Base-by-base conservation (phyloP, 805 yeast genomes). In the Alloascoidea africana region DNA sequence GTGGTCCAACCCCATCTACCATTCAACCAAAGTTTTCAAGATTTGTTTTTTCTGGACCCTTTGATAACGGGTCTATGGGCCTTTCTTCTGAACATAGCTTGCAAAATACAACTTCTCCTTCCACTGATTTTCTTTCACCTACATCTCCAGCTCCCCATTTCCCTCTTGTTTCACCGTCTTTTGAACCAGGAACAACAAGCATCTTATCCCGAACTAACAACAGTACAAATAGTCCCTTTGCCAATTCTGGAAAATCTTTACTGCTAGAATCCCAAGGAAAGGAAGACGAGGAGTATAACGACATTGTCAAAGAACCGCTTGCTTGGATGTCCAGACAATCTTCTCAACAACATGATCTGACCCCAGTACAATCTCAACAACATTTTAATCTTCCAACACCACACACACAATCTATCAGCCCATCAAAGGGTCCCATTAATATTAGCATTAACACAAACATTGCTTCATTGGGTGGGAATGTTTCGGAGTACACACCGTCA, bases 221-320 rank as follows among this genome's bases (percentile, higher is more conserved):
- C 11, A 33, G 13, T 5, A 11, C 41, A 3, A 36, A 16, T 5
- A 27, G 43, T 18, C 14, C 41, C 17, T 3, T 41, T 37, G 5
- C 32, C 36, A 4, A 39, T 5, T 36, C 51, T 18, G 58, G 58
- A 4, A 50, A 54, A 36, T 46, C 53, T 14, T 40, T 53, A 23
- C 38, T 53, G 34, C 34, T 53, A 18, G 58, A 53, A 38, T 48
- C 54, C 8, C 46, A 48, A 14, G 49, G 48, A 23, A 41, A 47
- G 5, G 56, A 52, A 14, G 53, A 52, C 35, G 53, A 51, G 18
- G 55, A 49, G 38, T 52, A 49, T 33, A 49, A 46, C 35, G 51
- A 47, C 27, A 39, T 52, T 34, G 55, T 52, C 16, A 49, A 47
- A 33, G 54, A 51, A 38, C 51, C 55, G 2, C 44, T 44, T 2